Conservation (phyloP, 345 rosid species). For the Gossypium rotundifolium region DNA sequence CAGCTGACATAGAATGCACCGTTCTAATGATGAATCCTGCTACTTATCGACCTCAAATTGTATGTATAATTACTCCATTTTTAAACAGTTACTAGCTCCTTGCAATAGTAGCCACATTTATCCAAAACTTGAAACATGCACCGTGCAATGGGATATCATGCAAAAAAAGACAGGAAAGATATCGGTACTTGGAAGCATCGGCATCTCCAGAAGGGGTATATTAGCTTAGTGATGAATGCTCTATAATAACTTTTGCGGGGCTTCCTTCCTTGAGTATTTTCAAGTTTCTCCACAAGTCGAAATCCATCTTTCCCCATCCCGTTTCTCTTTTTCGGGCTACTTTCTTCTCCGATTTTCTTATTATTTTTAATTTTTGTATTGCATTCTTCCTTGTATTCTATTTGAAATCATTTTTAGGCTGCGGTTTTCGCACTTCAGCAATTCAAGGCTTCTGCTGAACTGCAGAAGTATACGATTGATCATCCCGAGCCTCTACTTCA, state of each 20-base stretch:
- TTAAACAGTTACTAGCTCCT: not conserved
- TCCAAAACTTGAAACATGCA: constrained; percentile 3
- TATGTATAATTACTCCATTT: constrained; percentile 27
- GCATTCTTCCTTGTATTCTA: not conserved
- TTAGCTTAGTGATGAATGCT: constrained; percentile 6
- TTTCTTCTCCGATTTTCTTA: not conserved
- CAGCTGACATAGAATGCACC: constrained; percentile 52
- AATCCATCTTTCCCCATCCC: not conserved
- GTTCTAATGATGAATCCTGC: constrained; percentile 65
- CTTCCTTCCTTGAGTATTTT: not conserved
- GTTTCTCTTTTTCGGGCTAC: not conserved
- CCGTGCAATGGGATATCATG: not conserved
- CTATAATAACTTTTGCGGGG: not conserved
- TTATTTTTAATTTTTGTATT: not conserved
- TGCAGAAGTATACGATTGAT: constrained; percentile 40
- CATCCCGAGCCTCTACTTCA: constrained; percentile 52
- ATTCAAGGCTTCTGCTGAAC: constrained; percentile 44
- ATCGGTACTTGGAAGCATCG: not conserved
- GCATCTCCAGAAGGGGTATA: not conserved
- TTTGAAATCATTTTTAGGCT: constrained; percentile 32
- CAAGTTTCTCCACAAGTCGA: not conserved
- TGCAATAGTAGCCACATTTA: not conserved
- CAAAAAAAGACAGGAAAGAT: not conserved
- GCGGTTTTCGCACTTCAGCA: constrained; percentile 50
- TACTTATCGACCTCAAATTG: constrained; percentile 55